phyloP scores from a whole-genome alignment of 148 eudicot species.

The Cornus florida region DNA sequence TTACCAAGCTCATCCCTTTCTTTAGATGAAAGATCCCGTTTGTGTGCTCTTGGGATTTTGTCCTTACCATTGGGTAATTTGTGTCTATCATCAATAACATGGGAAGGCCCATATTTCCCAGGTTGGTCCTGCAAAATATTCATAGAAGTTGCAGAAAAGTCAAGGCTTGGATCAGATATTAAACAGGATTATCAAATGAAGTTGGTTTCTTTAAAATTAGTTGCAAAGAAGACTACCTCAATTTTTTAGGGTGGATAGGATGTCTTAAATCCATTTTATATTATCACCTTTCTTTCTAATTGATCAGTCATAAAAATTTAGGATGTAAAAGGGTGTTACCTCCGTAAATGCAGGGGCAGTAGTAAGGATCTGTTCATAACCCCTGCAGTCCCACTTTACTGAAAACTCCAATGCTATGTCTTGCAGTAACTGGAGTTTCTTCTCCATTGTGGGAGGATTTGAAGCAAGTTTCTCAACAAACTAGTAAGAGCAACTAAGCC shows the following conservation, averaged over 20 bases:
- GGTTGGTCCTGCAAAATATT: slow-evolving; percentile 41
- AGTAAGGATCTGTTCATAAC: slow-evolving; percentile 65
- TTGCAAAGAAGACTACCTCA: neutral
- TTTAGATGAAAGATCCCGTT: neutral
- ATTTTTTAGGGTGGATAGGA: neutral
- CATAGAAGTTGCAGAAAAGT: neutral
- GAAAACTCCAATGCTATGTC: slow-evolving; percentile 81
- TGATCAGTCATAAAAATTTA: neutral
- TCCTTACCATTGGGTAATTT: neutral
- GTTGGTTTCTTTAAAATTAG: neutral
- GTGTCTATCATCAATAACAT: neutral
- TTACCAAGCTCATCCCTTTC: slow-evolving; percentile 16
- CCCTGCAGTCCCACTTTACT: slow-evolving; percentile 70
- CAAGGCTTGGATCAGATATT: neutral
- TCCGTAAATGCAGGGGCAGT: slow-evolving; percentile 43
- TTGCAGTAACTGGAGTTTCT: slow-evolving; percentile 68
- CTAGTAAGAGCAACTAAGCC: slow-evolving; percentile 38
- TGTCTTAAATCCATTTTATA: neutral
- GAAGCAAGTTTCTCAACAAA: slow-evolving; percentile 66
- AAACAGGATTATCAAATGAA: slow-evolving; percentile 8
- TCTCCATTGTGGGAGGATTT: slow-evolving; percentile 60
- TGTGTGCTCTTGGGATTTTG: neutral
- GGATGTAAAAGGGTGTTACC: slow-evolving; percentile 34
- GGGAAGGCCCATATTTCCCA: neutral
- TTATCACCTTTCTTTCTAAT: neutral